Conservation (phyloP, 306 rosid genomes). For the Citrullus mucosospermus region DNA sequence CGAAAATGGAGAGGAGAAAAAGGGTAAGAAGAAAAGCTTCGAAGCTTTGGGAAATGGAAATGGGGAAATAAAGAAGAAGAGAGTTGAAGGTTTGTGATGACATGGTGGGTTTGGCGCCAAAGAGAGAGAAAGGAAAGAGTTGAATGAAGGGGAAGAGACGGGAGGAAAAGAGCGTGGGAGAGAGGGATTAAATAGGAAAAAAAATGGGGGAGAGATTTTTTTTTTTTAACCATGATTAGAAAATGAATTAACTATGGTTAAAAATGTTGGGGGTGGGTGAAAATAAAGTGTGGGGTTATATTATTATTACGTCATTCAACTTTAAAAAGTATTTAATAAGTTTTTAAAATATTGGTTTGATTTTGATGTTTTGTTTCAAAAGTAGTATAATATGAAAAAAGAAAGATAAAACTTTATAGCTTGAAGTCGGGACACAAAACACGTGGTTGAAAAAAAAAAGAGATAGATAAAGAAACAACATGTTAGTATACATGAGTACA, state of each 20-base stretch:
- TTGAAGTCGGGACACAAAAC: too few relatives aligned
- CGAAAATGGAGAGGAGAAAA: not conserved
- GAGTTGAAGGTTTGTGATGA: not conserved
- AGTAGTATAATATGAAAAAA: too few relatives aligned
- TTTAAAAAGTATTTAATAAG: too few relatives aligned
- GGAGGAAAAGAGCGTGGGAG: not conserved
- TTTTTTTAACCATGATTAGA: not conserved
- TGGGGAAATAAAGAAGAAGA: not conserved
- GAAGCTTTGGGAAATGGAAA: not conserved
- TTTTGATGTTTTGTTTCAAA: too few relatives aligned
- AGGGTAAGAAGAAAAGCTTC: not conserved
- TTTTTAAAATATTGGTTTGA: too few relatives aligned
- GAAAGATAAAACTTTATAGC: too few relatives aligned
- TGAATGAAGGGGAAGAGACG: not conserved
- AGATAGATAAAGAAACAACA: too few relatives aligned
- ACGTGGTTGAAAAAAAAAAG: too few relatives aligned
- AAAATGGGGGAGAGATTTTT: not conserved
- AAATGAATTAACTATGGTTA: not conserved
- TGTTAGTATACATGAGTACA: too few relatives aligned
- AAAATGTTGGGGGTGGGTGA: not conserved
- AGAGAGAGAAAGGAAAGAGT: not conserved
- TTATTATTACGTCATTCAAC: too few relatives aligned
- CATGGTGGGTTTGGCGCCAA: not conserved
- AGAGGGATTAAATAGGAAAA: not conserved
- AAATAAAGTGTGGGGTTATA: too few relatives aligned